phyloP scores from a whole-genome alignment of 2,329 filamentous ascomycete genomes.

The Fusarium decemcellulare region DNA sequence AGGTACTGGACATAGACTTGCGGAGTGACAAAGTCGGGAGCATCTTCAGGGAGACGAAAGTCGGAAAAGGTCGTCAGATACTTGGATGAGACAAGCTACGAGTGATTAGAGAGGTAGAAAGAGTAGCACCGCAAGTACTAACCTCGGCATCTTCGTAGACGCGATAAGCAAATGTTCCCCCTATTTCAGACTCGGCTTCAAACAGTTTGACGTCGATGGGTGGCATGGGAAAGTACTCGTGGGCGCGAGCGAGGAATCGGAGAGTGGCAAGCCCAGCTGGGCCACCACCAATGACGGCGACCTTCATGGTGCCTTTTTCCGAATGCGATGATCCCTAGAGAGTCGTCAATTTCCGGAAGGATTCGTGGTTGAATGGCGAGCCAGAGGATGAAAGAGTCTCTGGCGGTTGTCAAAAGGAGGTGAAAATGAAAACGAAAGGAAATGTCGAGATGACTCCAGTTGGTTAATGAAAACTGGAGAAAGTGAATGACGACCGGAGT shows the following conservation, averaged over 20 bases:
- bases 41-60: conserved; percentile 57
- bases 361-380: not conserved
- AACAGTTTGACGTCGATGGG: conserved; percentile 61
- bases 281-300: conserved; percentile 61
- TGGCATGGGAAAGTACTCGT: conserved; percentile 53
- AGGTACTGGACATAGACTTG: conserved; percentile 60
- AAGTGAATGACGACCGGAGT: not conserved
- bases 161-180: conserved; percentile 63
- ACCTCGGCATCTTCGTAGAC: conserved; percentile 64
- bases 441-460: not conserved
- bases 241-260: conserved; percentile 56
- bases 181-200: conserved; percentile 59
- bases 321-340: not conserved
- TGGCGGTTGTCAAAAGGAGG: not conserved
- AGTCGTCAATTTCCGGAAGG: no score
- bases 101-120: not conserved
- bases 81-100: conserved; percentile 62
- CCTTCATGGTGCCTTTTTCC: conserved; percentile 46
- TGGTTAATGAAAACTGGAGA: not conserved
- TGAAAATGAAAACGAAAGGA: not conserved
- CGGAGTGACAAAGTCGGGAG: conserved; percentile 61
- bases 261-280: conserved; percentile 59
- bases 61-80: conserved; percentile 66
- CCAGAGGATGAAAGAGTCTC: not conserved
- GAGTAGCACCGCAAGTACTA: not conserved